phyloP scores from a whole-genome alignment of 78 protist species.

The Guillardia theta region DNA sequence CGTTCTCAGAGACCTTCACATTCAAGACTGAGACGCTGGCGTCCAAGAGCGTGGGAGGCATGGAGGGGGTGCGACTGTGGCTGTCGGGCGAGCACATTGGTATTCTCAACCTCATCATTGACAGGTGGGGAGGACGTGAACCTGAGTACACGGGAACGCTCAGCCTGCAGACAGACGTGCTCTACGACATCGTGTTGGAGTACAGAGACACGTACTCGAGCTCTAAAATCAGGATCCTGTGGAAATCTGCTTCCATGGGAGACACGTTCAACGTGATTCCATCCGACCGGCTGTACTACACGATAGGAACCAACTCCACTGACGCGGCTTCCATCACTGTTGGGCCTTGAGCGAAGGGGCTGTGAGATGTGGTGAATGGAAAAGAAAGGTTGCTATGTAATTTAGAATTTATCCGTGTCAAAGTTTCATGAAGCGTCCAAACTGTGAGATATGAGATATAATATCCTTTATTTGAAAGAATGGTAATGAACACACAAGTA shows the following conservation, averaged over 20 bases:
- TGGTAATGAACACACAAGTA: no score
- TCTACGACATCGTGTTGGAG: neutral
- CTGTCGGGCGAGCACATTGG: neutral
- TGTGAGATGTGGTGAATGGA: no score
- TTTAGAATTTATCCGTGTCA: no score
- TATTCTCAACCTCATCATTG: neutral
- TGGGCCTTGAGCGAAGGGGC: no score
- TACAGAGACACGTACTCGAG: neutral
- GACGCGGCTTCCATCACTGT: no score
- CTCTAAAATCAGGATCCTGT: neutral
- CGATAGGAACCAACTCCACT: no score
- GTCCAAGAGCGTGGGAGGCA: neutral
- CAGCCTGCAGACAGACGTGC: neutral
- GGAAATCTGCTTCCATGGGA: neutral
- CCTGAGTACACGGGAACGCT: neutral
- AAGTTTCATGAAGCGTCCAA: no score
- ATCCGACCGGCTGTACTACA: neutral
- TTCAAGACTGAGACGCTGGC: neutral
- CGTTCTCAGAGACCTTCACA: neutral
- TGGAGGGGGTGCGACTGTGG: conserved; percentile 18
- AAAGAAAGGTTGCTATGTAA: no score
- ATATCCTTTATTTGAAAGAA: no score
- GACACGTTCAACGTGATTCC: neutral
- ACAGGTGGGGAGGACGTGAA: neutral
- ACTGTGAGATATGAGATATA: no score